Base-by-base conservation (phyloP, 1,284 basidiomycete species). In the Porodaedalea pini region DNA sequence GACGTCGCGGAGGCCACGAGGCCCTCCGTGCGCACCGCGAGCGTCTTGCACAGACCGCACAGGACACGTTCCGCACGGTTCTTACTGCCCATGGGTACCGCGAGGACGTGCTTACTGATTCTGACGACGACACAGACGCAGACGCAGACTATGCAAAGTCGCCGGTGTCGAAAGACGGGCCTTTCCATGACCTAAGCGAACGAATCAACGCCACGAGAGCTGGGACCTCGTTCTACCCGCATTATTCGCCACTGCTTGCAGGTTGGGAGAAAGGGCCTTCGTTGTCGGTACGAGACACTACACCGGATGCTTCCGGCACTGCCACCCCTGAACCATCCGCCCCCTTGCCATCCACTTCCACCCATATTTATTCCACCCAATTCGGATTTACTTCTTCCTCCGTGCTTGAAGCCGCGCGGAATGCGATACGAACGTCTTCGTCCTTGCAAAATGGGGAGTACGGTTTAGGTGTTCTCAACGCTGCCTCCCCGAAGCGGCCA, bases 231-330 rank as follows among this genome's bases (percentile, higher is more conserved):
- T 60, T 60, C 32, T 60, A 60, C 19, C 54, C 58, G 11, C 58
- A 56, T 36, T 54, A 56, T n/a, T 60, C 54, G 5, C 54, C 58
- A 6, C 11, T 56, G 31, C 54, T 60, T 27, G 58, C 58, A 36
- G 29, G 31, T 21, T 60, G 58, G 58, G 49, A 56, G 29, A 36
- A 43, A 32, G 25, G 21, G 17, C 37, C 44, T 19, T 32, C 37
- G 8, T 8, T 31, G 19, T 48, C 45, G n/a, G 34, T 19, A 27
- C 32, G 37, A 48, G 31, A n/a, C 21, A 21, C 45, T n/a, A 8
- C 50, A 4, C 21, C 34, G 21, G 47, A 36, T 31, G 15, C 39
- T 40, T 41, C 52, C 43, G 44, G 17, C 19, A 25, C 21, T 10
- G 19, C 51, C 51, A 41, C 40, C 5, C 25, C 19, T 4, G 21